Evolutionary conservation across 208 protist genomes (phyloP), one percentile per base, ranked within the genome.

Genomic region (Novymonas esmeraldas): DNA sequence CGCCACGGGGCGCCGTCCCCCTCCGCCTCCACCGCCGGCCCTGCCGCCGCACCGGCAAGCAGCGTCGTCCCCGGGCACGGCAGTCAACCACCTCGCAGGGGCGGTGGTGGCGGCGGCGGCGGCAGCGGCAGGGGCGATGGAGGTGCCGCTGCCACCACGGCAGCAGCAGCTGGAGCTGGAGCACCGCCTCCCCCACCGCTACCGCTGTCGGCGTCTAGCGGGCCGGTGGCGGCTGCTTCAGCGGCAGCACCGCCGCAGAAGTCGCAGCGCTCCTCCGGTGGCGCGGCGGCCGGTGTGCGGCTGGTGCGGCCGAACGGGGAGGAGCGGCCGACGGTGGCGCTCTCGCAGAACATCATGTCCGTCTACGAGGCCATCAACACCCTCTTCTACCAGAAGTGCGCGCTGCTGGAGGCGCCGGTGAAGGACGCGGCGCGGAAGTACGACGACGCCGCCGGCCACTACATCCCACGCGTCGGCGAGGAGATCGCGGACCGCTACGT

Each of bases 401-500:
- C 82, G 31, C 82, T 62, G 69, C 49, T 80, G 33, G 48, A 67
- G 22, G 70, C 64, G 36, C 66, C 62, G 31, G 64, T 48, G 29
- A 77, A 70, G 59, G 64, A 65, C 71, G 46, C 38, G 18, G 69
- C 57, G 13, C 77, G 62, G 44, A 70, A 44, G 51, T 96, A 84
- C 77, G 91, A 96, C 60, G 92, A 97, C 76, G 46, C 76, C 28
- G 64, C 90, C 24, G 92, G 92, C 3, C 75, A 96, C 71, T 97
- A 96, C 74, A 41, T 96, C 49, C 71, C 82, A 26, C 79, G 84
- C 49, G 73, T 76, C 5, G 87, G 84, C 6, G 89, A 97, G 42
- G 67, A 84, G 10, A 95, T 97, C 42, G 80, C 67, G 13, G 76
- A 73, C 2, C 87, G 90, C 31, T 98, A 95, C 58, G 84, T 81